phyloP scores from a whole-genome alignment of 352 stramenopile species.

The Pythium biforme region DNA sequence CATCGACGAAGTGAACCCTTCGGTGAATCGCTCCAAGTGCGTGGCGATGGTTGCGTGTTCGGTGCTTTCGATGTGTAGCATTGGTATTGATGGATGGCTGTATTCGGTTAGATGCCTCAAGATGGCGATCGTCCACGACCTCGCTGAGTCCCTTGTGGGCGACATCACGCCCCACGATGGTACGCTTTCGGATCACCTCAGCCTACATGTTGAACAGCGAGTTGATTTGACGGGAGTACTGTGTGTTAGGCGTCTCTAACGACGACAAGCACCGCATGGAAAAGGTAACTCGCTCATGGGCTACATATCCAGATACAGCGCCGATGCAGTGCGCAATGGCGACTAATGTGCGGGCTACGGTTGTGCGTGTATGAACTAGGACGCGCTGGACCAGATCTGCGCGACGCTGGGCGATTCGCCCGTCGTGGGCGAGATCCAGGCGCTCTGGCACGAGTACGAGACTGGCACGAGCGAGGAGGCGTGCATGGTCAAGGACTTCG shows the following conservation, averaged over 20 bases:
- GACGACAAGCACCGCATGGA: constrained; percentile 91
- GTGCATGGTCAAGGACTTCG: constrained; percentile 93
- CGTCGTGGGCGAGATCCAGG: constrained; percentile 59
- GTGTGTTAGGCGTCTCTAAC: constrained; percentile 67
- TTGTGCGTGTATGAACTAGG: constrained; percentile 21
- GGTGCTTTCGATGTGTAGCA: no score
- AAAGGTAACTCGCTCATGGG: no score
- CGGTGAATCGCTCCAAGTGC: constrained; percentile 67
- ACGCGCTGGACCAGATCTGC: constrained; percentile 73
- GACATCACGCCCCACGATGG: constrained; percentile 93
- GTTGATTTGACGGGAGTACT: not conserved
- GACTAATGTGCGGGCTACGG: not conserved
- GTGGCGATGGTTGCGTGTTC: constrained; percentile 1
- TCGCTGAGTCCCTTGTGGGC: constrained; percentile 91
- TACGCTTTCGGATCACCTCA: no score
- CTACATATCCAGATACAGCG: no score
- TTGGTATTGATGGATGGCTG: constrained; percentile 1
- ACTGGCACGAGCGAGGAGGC: constrained; percentile 76
- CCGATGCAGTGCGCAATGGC: no score
- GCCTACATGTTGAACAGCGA: not conserved
- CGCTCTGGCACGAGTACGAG: constrained; percentile 89
- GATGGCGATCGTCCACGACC: constrained; percentile 93
- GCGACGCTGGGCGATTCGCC: constrained; percentile 49
- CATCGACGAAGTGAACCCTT: constrained; percentile 68
- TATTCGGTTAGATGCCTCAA: constrained; percentile 69